Base-by-base conservation (phyloP, 1,284 basidiomycete species). In the Tetrapyrgos nigripes region DNA sequence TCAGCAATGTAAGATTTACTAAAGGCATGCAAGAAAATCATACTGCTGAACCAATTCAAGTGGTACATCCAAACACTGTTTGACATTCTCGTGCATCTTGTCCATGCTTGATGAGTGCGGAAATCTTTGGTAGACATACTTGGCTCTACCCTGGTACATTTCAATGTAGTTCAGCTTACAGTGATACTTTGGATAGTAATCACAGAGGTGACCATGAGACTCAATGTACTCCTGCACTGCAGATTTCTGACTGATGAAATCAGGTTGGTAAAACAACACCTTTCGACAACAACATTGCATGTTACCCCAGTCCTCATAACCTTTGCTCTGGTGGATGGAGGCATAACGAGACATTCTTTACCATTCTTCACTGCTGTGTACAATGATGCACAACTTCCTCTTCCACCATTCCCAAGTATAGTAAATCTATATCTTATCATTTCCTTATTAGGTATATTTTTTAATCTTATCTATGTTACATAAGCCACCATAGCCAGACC, bases 111-210 rank as follows among this genome's bases (percentile, higher is more conserved):
- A 19, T 17, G 65, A 64, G 50, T 64, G 62, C 1, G 61, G 59
- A 8, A 24, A 50, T 2, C 4, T 65, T 8, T 62, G 43, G 44
- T 70, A 70, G 11, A 14, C 3, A 10, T 61, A 35, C 48, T 71
- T 71, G 29, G 61, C 67, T 13, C 63, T 62, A 4, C 68, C 68
- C 68, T 68, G 69, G 26, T 65, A 66, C 58, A 66, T 63, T 50
- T 71, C 66, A 58, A 71, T 69, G 37, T 67, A 68, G 45, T 72
- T 72, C 19, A 70, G 57, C 49, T 72, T 65, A 53, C 69, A 70
- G 51, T 71, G 68, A 48, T 68, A 71, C 31, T 69, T 67, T 3
- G 65, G 68, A 47, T 68, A 66, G 50, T 69, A 67, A 45, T 66
- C 62, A 58, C 59, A 64, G 19, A 64, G 48, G 29, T 64, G 62